These are phyloP conservation scores for Cladophialophora psammophila DNA, from an alignment of 2,329 filamentous ascomycete species.

Conservation along the genomic window DNA sequence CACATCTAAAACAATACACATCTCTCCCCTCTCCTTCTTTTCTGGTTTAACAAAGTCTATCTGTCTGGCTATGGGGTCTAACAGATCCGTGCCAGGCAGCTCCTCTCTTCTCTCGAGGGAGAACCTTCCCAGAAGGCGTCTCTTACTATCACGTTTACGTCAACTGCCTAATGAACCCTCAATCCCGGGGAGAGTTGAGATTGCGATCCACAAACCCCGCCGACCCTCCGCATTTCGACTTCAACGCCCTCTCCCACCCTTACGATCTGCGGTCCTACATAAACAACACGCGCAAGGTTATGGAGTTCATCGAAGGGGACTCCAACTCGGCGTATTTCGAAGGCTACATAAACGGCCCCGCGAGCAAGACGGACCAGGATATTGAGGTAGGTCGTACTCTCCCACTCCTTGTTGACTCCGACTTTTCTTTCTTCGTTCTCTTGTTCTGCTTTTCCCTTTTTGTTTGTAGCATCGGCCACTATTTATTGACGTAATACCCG, in stretches of 20 bases:
- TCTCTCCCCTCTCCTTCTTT: not conserved
- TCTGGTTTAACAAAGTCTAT: not conserved
- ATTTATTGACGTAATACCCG: no score
- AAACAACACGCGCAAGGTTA: constrained; percentile 11
- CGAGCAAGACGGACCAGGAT: not conserved
- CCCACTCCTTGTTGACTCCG: not conserved
- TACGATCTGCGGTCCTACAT: constrained; percentile 24
- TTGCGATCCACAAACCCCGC: constrained; percentile 25
- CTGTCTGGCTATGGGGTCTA: no score
- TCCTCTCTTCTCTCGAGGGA: not conserved
- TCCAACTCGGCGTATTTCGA: constrained; percentile 4
- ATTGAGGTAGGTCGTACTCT: not conserved
- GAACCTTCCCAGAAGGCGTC: not conserved
- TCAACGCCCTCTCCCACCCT: constrained; percentile 28
- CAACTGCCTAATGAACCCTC: constrained; percentile 25
- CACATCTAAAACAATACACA: not conserved
- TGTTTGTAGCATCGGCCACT: no score
- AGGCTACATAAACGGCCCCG: not conserved
- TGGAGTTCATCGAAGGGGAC: constrained; percentile 15
- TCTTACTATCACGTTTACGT: not conserved
- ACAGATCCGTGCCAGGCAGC: not conserved
- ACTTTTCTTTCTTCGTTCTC: constrained; percentile 11
- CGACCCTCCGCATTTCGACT: constrained; percentile 23
- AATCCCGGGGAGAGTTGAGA: constrained; percentile 26
- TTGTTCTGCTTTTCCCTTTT: no score